Conservation (phyloP, 2,329 filamentous ascomycete genomes). For the Fusarium kyushuense region DNA sequence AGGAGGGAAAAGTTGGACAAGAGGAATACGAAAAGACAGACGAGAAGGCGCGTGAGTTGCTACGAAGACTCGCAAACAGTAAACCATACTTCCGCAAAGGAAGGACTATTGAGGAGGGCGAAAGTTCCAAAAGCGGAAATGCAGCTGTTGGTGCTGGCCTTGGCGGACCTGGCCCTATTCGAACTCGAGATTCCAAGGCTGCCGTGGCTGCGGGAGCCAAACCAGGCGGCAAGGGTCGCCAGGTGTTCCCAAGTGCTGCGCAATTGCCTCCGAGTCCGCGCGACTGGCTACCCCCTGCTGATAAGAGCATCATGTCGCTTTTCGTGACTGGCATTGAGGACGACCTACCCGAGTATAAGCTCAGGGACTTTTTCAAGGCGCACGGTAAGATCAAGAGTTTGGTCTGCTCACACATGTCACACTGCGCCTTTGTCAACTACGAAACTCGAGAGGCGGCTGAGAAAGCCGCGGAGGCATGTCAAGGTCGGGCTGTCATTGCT, state of each 20-base stretch:
- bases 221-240: slow-evolving; percentile 59
- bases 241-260: slow-evolving; percentile 76
- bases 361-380: slow-evolving; percentile 89
- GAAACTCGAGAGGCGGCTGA: slow-evolving; percentile 87
- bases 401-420: slow-evolving; percentile 95
- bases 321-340: slow-evolving; percentile 97
- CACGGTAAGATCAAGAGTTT: slow-evolving; percentile 93
- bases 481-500: slow-evolving; percentile 89
- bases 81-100: slow-evolving; percentile 97
- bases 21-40: slow-evolving; percentile 98
- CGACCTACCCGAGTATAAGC: slow-evolving; percentile 90
- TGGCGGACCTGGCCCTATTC: slow-evolving; percentile 79
- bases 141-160: slow-evolving; percentile 66
- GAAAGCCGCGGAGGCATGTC: slow-evolving; percentile 83
- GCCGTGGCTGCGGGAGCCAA: slow-evolving; percentile 63
- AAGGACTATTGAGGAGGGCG: slow-evolving; percentile 71
- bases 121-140: slow-evolving; percentile 59
- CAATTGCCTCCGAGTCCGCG: slow-evolving; percentile 83
- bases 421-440: slow-evolving; percentile 97
- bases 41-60: slow-evolving; percentile 90
- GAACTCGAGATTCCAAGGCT: slow-evolving; percentile 75
- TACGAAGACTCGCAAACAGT: slow-evolving; percentile 86
- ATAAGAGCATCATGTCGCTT: slow-evolving; percentile 88
- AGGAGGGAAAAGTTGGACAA: slow-evolving; percentile 85
- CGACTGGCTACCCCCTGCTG: slow-evolving; percentile 86